Conservation (phyloP, 2,329 filamentous ascomycete genomes). For the Macrophomina phaseolina region DNA sequence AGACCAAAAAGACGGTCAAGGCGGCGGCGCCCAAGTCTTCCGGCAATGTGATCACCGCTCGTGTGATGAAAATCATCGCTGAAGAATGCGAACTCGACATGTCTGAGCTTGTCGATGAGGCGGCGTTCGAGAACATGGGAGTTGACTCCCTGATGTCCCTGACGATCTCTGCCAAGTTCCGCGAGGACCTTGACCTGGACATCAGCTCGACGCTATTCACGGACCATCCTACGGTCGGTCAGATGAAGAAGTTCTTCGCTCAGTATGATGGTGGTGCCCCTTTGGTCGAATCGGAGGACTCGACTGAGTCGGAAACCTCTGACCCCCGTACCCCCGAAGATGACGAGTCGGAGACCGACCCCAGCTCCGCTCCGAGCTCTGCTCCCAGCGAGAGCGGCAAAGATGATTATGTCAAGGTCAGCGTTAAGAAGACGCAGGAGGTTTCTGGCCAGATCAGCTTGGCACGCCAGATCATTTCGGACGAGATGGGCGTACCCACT, state of each 20-base stretch:
- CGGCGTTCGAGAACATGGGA: conserved; percentile 66
- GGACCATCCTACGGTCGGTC: conserved; percentile 64
- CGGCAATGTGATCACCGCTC: conserved; percentile 54
- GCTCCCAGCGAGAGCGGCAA: conserved; percentile 50
- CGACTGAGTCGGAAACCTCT: conserved; percentile 46
- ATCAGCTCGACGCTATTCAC: conserved; percentile 65
- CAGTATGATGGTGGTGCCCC: conserved; percentile 51
- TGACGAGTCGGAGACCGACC: conserved; percentile 52
- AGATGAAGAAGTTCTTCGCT: conserved; percentile 63
- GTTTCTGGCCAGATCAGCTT: conserved; percentile 50
- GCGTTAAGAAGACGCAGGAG: conserved; percentile 39
- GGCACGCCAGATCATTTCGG: conserved; percentile 56
- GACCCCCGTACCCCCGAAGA: conserved; percentile 52
- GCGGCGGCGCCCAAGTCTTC: conserved; percentile 50
- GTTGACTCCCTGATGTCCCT: conserved; percentile 67
- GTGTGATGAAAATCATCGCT: conserved; percentile 70
- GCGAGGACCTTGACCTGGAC: conserved; percentile 65
- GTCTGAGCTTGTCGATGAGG: conserved; percentile 63
- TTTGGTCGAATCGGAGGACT: conserved; percentile 47
- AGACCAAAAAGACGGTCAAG: conserved; percentile 53
- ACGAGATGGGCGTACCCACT: conserved; percentile 70
- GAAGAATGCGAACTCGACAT: conserved; percentile 66
- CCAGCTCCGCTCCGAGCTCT: conserved; percentile 54
- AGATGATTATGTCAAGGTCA: conserved; percentile 40
- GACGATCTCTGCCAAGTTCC: conserved; percentile 66